Percentiles rank a stretch among this genome's conserved stretches.
These are phyloP conservation scores for Xerocomellus amylosporus DNA, from an alignment of 768 basidiomycete species.

Conservation along the genomic window DNA sequence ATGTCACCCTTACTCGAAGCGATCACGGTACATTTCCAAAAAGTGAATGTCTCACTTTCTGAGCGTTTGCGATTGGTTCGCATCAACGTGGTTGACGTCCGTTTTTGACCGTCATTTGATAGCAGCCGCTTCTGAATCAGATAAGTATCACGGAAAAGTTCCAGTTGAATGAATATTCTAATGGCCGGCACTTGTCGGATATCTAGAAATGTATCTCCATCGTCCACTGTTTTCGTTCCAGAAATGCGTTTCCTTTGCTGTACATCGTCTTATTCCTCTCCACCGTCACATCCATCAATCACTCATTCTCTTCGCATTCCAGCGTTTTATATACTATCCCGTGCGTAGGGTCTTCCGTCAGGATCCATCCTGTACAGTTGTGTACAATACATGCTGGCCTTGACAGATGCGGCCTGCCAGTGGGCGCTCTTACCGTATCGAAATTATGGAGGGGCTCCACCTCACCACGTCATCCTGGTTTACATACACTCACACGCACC, in stretches of 20 bases:
- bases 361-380: background rate
- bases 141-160: no score
- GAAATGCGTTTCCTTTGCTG: background rate
- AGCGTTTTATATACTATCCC: conserved; percentile 3
- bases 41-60: conserved; percentile 21
- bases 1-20: no score
- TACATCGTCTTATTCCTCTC: background rate
- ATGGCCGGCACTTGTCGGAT: background rate
- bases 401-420: background rate
- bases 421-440: background rate
- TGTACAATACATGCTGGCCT: conserved; percentile 3
- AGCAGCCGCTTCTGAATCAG: background rate
- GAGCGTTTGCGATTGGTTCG: background rate
- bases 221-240: conserved; percentile 8
- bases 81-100: background rate
- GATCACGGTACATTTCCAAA: background rate
- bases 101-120: background rate
- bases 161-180: background rate
- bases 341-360: background rate
- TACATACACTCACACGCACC: background rate
- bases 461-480: background rate
- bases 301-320: conserved; percentile 4
- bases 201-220: background rate
- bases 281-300: background rate
- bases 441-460: background rate